A percentile compares a stretch with the other conserved stretches of the same genome.
Conservation (phyloP, 805 yeast species). For the Huiozyma sinensis region DNA sequence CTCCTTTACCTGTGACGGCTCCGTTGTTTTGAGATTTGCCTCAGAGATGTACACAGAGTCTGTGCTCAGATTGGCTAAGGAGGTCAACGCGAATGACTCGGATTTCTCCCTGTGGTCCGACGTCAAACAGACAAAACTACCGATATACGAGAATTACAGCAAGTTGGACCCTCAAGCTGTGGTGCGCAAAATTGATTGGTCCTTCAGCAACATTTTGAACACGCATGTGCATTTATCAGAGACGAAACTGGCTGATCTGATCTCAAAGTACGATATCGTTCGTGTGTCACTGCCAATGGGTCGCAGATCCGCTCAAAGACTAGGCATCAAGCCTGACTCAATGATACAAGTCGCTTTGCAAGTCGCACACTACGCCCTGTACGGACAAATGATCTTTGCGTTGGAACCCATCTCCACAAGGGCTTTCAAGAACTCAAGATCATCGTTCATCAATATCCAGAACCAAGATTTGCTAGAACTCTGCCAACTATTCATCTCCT, state of each 20-base stretch:
- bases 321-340: conserved; percentile 83
- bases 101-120: conserved; percentile 30
- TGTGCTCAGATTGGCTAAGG: conserved; percentile 68
- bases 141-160: conserved; percentile 5
- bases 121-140: conserved; percentile 8
- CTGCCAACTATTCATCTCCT: conserved; percentile 55
- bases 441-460: conserved; percentile 59
- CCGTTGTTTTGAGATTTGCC: conserved; percentile 77
- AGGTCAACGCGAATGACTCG: conserved; percentile 51
- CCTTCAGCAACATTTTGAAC: conserved; percentile 28
- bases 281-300: conserved; percentile 72
- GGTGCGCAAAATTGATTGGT: conserved; percentile 28
- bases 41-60: conserved; percentile 87
- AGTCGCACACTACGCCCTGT: conserved; percentile 80
- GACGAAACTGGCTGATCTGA: conserved; percentile 77
- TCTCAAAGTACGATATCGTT: conserved; percentile 68
- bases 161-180: conserved; percentile 6
- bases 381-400: conserved; percentile 81
- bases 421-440: conserved; percentile 54
- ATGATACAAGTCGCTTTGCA: conserved; percentile 85
- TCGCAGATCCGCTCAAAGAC: conserved; percentile 58
- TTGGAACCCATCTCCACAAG: conserved; percentile 84
- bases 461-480: conserved; percentile 38
- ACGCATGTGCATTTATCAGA: conserved; percentile 67
- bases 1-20: conserved; percentile 87